Conservation (phyloP, 1,139 yeast species). For the Spathaspora sp. region DNA sequence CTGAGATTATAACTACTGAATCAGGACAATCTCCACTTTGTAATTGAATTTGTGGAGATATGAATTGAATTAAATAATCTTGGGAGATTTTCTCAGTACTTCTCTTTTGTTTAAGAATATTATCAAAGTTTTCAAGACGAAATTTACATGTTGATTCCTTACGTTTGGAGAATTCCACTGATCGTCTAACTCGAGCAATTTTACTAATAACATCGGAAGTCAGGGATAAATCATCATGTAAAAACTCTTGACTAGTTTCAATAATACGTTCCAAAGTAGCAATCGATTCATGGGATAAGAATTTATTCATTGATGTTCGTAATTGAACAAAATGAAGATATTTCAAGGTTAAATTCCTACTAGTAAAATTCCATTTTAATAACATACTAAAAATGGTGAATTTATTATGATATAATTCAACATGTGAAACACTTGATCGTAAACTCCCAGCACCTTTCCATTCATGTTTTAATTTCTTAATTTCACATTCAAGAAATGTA, state of each 20-base stretch:
- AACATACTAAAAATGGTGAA: slow-evolving; percentile 42
- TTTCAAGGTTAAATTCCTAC: slow-evolving; percentile 35
- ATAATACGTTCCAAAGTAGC: slow-evolving; percentile 38
- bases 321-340: slow-evolving; percentile 42
- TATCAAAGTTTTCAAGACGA: slow-evolving; percentile 47
- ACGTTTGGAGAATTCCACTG: background rate
- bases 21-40: slow-evolving; percentile 64
- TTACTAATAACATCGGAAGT: slow-evolving; percentile 6
- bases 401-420: slow-evolving; percentile 36
- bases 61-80: slow-evolving; percentile 65
- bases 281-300: slow-evolving; percentile 39
- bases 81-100: slow-evolving; percentile 52
- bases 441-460: slow-evolving; percentile 5
- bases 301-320: slow-evolving; percentile 27
- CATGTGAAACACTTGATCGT: slow-evolving; percentile 10
- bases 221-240: slow-evolving; percentile 11
- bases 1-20: slow-evolving; percentile 51
- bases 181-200: slow-evolving; percentile 1
- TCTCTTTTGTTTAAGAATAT: slow-evolving; percentile 44
- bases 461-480: slow-evolving; percentile 14
- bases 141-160: slow-evolving; percentile 19
- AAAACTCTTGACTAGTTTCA: slow-evolving; percentile 13
- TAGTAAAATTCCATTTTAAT: slow-evolving; percentile 43
- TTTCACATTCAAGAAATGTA: slow-evolving; percentile 23
- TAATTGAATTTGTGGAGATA: slow-evolving; percentile 85